A percentile compares a stretch with the other conserved stretches of the same genome.
Evolutionary conservation across 768 basidiomycete genomes (phyloP).

Genomic region (Leucogyrophana mollusca): DNA sequence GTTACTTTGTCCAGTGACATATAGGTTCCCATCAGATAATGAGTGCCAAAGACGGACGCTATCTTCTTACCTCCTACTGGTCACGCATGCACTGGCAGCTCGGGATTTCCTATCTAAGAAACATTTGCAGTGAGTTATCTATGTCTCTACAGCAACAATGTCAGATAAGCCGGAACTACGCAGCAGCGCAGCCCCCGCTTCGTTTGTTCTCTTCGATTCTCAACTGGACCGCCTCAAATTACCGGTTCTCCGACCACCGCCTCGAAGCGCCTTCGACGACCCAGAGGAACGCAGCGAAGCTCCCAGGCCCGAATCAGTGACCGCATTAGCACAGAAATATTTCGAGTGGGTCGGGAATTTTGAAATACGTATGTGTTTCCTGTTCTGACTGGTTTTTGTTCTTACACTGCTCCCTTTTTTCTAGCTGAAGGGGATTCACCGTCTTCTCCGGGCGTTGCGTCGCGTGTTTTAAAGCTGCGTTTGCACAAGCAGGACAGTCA

Average conservation of each 20-base stretch:
- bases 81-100: constrained; percentile 45
- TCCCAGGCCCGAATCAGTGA: constrained; percentile 33
- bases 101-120: constrained; percentile 33
- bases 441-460: no score
- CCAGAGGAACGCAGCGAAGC: constrained; percentile 16
- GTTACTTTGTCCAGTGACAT: constrained; percentile 3
- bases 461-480: no score
- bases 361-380: constrained; percentile 43
- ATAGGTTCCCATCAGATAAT: constrained; percentile 2
- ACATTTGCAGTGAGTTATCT: constrained; percentile 17
- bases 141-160: constrained; percentile 3
- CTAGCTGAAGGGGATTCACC: no score
- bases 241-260: constrained; percentile 40
- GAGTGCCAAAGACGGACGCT: constrained; percentile 30
- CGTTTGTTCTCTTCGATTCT: constrained; percentile 62
- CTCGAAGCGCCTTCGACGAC: constrained; percentile 10
- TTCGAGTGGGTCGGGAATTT: constrained; percentile 52
- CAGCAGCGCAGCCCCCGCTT: constrained; percentile 19
- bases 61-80: constrained; percentile 51
- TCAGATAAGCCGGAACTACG: constrained; percentile 1
- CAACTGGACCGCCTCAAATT: constrained; percentile 48
- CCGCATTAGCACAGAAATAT: constrained; percentile 46
- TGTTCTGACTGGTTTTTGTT: no score
- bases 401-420: no score
- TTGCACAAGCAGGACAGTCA: no score